phyloP scores from a whole-genome alignment of 148 eudicot species.

The Vaccinium macrocarpon region DNA sequence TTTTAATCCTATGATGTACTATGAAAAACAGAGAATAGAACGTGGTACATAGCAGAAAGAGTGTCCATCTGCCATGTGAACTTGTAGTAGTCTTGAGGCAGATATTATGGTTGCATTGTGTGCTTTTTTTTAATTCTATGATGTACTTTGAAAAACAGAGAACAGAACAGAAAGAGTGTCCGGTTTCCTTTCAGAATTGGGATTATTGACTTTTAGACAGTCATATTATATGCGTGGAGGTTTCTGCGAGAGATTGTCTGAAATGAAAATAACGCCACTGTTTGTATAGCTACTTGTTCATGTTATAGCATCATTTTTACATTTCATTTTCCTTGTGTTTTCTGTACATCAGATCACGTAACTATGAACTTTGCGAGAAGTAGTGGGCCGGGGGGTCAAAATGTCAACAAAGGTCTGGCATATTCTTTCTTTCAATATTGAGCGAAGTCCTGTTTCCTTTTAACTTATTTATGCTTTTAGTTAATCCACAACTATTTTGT shows the following conservation, averaged over 20 bases:
- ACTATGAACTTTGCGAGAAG: conserved; percentile 72
- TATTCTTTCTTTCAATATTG: conserved; percentile 3
- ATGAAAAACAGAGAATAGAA: not conserved
- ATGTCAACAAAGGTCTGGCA: conserved; percentile 73
- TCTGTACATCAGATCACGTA: conserved; percentile 56
- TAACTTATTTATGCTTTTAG: not conserved
- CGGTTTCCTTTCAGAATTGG: not conserved
- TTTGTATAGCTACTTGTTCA: not conserved
- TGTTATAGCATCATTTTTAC: not conserved
- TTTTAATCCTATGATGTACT: not conserved
- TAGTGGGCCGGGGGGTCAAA: conserved; percentile 92
- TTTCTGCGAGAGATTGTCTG: not conserved
- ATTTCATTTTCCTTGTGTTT: not conserved
- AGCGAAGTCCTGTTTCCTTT: not conserved
- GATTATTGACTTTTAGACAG: not conserved
- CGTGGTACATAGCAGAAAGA: not conserved
- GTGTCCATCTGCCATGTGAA: not conserved
- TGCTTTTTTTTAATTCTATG: not conserved
- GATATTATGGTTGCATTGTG: not conserved
- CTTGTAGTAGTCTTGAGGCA: not conserved
- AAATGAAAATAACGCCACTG: not conserved
- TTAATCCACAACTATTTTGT: conserved; percentile 10
- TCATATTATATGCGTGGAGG: not conserved
- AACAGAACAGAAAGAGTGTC: not conserved
- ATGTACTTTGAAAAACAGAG: not conserved